These are phyloP conservation scores for Ramichloridium luteum DNA, from an alignment of 2,329 filamentous ascomycete genomes.

Conservation along the genomic window DNA sequence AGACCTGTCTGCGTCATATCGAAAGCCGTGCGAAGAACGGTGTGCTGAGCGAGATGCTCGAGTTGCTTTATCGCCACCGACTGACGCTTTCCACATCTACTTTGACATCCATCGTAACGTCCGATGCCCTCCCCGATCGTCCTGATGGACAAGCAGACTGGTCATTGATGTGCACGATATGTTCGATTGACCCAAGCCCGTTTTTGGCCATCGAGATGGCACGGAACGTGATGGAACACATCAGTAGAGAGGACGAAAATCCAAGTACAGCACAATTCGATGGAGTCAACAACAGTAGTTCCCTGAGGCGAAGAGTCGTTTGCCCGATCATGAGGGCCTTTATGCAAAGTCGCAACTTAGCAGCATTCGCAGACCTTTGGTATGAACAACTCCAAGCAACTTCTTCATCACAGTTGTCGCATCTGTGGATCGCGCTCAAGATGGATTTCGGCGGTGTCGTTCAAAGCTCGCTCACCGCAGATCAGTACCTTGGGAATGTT, in stretches of 20 bases:
- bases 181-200: no score
- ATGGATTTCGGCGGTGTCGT: conserved; percentile 12
- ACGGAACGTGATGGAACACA: no score
- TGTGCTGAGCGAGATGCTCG: conserved; percentile 16
- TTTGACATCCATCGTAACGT: conserved; percentile 9
- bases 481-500: conserved; percentile 11
- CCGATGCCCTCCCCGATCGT: conserved; percentile 8
- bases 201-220: no score
- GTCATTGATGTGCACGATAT: no score
- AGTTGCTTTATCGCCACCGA: conserved; percentile 9
- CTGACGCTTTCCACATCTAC: conserved; percentile 11
- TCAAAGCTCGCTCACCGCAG: conserved; percentile 11
- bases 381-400: conserved; percentile 13
- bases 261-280: no score
- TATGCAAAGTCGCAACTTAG: conserved; percentile 17
- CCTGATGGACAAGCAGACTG: no score
- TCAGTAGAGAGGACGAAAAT: no score
- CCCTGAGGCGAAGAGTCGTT: no score
- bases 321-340: conserved; percentile 23
- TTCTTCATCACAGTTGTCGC: conserved; percentile 1
- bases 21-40: conserved; percentile 16
- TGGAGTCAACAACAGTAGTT: no score
- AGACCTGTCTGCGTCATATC: conserved; percentile 19
- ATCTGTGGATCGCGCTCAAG: conserved; percentile 16
- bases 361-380: conserved; percentile 21